Conservation (phyloP, 441 rosid species). For the Arabidopsis hybrid region DNA sequence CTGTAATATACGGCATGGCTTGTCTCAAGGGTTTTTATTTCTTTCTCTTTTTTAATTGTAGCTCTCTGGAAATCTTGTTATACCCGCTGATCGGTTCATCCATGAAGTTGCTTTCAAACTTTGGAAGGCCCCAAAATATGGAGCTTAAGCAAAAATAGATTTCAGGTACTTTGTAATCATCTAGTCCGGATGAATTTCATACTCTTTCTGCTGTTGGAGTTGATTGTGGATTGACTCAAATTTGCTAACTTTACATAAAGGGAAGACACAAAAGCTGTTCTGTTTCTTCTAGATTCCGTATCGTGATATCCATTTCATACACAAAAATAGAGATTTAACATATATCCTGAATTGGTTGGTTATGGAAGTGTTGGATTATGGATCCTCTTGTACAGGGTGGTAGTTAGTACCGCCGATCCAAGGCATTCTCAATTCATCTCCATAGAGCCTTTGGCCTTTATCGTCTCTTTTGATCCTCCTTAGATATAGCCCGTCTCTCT, state of each 20-base stretch:
- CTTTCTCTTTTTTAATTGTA: constrained; percentile 41
- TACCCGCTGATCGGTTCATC: constrained; percentile 89
- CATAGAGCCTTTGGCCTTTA: constrained; percentile 19
- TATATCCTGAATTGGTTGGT: neutral
- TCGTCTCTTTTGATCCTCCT: constrained; percentile 35
- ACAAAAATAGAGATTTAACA: neutral
- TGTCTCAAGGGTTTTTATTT: constrained; percentile 5
- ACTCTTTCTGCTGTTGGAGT: constrained; percentile 24
- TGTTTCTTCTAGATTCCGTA: neutral
- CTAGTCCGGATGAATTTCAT: neutral
- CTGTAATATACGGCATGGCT: neutral
- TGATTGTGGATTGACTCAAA: constrained; percentile 13
- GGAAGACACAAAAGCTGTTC: constrained; percentile 18
- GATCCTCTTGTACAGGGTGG: constrained; percentile 12
- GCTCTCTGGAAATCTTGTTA: constrained; percentile 75
- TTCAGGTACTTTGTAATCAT: constrained; percentile 30
- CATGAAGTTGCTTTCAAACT: constrained; percentile 96
- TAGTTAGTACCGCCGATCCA: constrained; percentile 47
- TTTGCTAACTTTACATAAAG: constrained; percentile 24
- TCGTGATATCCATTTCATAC: constrained; percentile 1
- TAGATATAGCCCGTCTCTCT: constrained; percentile 36
- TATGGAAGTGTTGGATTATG: constrained; percentile 13
- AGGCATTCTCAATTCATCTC: constrained; percentile 20
- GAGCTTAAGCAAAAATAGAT: constrained; percentile 57
- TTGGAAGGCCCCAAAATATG: constrained; percentile 98